Evolutionary conservation across 2,329 filamentous ascomycete species (phyloP).

Genomic region (Arthrobotrys pseudoclavata): DNA sequence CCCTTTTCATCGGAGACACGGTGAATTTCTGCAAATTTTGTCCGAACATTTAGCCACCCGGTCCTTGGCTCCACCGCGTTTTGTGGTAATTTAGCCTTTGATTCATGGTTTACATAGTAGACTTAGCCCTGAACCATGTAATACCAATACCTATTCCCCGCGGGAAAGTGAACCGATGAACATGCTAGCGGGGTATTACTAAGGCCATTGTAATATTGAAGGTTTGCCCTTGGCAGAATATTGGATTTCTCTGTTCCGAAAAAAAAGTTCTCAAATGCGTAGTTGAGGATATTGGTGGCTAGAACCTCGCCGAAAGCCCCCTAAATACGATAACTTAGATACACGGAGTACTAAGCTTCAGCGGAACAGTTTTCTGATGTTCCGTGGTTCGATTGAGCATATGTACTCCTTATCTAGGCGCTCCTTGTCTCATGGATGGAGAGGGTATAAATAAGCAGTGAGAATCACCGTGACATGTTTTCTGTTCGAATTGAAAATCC

Average conservation of each 20-base stretch:
- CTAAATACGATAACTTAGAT: neutral
- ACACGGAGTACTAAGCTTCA: neutral
- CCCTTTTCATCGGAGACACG: neutral
- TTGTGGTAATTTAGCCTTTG: constrained; percentile 23
- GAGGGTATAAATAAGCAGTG: neutral
- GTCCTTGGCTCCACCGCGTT: constrained; percentile 2
- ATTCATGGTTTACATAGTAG: constrained; percentile 9
- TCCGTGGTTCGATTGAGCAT: constrained; percentile 3
- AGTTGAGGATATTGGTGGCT: neutral
- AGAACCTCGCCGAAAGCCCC: neutral
- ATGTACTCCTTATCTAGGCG: neutral
- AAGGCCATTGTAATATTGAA: neutral
- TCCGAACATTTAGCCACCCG: constrained; percentile 21
- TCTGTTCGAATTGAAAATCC: too few species aligned
- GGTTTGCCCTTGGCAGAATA: neutral
- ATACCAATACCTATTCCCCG: neutral
- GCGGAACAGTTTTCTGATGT: neutral
- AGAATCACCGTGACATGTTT: neutral
- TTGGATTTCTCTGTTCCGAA: neutral
- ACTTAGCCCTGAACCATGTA: constrained; percentile 6
- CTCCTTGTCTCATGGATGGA: neutral
- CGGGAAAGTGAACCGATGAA: constrained; percentile 9
- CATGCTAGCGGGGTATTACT: constrained; percentile 14
- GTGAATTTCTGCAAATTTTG: neutral
- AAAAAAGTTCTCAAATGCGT: neutral